Percentiles rank a stretch among this genome's conserved stretches.
These are phyloP conservation scores for Aureoboletus auriporus DNA, from an alignment of 768 basidiomycete genomes.

Conservation along the genomic window DNA sequence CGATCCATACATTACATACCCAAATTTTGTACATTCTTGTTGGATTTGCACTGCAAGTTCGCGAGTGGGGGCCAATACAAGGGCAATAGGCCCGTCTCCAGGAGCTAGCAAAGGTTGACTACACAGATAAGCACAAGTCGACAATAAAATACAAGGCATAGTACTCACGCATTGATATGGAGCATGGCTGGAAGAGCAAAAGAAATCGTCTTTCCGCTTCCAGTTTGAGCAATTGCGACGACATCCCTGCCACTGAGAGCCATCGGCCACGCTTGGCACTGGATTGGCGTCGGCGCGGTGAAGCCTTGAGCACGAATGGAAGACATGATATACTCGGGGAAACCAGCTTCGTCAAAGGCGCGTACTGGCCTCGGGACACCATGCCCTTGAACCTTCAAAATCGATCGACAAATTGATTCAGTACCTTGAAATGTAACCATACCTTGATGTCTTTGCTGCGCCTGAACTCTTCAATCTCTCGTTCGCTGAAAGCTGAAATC, in stretches of 20 bases:
- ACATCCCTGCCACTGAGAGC: constrained; percentile 91
- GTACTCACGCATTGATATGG: constrained; percentile 94
- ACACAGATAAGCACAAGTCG: constrained; percentile 3
- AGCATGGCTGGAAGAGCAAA: constrained; percentile 99
- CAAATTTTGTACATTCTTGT: constrained; percentile 98
- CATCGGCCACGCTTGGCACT: constrained; percentile 99
- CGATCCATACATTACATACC: constrained; percentile 42
- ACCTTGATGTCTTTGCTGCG: constrained; percentile 85
- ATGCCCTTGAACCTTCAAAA: constrained; percentile 74
- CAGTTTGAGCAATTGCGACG: constrained; percentile 96
- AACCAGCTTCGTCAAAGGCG: constrained; percentile 90
- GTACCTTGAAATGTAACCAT: constrained; percentile 5
- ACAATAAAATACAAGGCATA: neutral
- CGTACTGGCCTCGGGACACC: constrained; percentile 86
- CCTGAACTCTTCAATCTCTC: constrained; percentile 87
- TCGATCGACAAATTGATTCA: neutral
- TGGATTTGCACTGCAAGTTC: constrained; percentile 99
- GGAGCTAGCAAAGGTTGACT: constrained; percentile 90
- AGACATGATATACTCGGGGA: constrained; percentile 93
- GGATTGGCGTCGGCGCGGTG: constrained; percentile 86
- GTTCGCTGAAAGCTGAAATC: constrained; percentile 70
- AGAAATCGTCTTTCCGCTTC: constrained; percentile 97
- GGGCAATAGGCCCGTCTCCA: constrained; percentile 96
- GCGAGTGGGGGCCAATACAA: constrained; percentile 95
- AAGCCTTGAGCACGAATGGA: constrained; percentile 96